Base-by-base conservation (phyloP, 805 yeast genomes). In the Scheffersomyces amazonensis region DNA sequence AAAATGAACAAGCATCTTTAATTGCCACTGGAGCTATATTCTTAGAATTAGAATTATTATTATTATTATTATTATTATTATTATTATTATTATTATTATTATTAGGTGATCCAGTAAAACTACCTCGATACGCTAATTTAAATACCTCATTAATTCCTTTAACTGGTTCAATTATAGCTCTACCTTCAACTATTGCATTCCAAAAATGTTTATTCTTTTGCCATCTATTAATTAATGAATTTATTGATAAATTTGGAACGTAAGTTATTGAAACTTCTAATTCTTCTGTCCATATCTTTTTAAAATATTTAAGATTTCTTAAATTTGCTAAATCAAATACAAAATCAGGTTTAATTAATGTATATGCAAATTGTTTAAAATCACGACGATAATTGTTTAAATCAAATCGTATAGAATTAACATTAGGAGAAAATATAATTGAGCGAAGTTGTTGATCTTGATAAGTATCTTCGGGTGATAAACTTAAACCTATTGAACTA, bases 81-180 rank as follows among this genome's bases (percentile, higher is more conserved):
- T 48, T 41, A 34, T 46, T 44, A 31, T 47, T 37, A 17, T 21
- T 35, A 49, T 22, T 13, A n/a, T n/a, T n/a, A n/a, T n/a, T n/a
- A n/a, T n/a, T n/a, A 13, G 8, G 7, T 7, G 37, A 13, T 10
- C 32, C 32, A 5, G n/a, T 13, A 16, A 32, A 12, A 5, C 38
- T 40, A 7, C 52, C 54, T 24, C 49, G 50, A 38, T 67, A 66
- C 1, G 65, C 52, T 24, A 67, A 49, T 49, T 80, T 78, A 64
- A 83, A 83, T 1, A 78, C 76, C 58, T 86, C 95, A 52, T 90
- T 89, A 29, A 83, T 73, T 0, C 91, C 90, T 36, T 87, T 78
- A 7, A 90, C 76, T 0, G 99, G 99, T 60, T 89, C 96, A 28
- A 91, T 81, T 3, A 80, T 71, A 5, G 87, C 88, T 31, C 83